Evolutionary conservation across 1,284 basidiomycete species (phyloP), one percentile per base, ranked within the genome.

Genomic region (Moesziomyces antarcticus): DNA sequence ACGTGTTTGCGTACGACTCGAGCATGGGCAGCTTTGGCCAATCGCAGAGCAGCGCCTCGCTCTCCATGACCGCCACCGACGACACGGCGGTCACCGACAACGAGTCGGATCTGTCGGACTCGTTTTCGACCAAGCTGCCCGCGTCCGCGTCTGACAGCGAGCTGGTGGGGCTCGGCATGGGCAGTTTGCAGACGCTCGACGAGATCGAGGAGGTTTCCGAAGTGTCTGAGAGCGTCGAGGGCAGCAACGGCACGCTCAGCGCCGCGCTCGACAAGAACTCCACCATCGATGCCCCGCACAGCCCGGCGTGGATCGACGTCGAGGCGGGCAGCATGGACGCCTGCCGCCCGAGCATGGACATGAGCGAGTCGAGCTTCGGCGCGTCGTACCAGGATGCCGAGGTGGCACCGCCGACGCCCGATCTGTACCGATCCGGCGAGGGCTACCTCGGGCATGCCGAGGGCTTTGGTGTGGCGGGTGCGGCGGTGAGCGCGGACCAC

Each of bases 1-100:
- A 81, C 44, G 71, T 81, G 18, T 81, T 81, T 50, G 79, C 79
- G 41, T 81, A 81, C 60, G 79, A 81, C 56, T 73, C 69, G 24
- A 75, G 71, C 53, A 79, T 79, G 75, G 77, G 75, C 40, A 73
- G 68, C 49, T 70, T 73, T n/a, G 73, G 68, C 3, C 75, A 77
- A 50, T 70, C 69, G 30, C 75, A 75, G 51, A 72, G 72, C 64
- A 74, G 62, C 41, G 60, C 63, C 16, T 73, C 69, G 49, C 54
- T 77, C 5, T 66, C 67, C 33, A 70, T 75, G 65, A 69, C 54
- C 1, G 48, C 52, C 25, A 73, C 70, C n/a, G 67, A 75, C 37
- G 71, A 73, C 44, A 73, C 65, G 33, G 45, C 41, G 21, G 56
- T 58, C 25, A 73, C 70, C 10, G 66, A 69, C 50, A 50, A 58